Conservation (phyloP, 2,329 filamentous ascomycete genomes). For the Paracoccidioides lutzii region DNA sequence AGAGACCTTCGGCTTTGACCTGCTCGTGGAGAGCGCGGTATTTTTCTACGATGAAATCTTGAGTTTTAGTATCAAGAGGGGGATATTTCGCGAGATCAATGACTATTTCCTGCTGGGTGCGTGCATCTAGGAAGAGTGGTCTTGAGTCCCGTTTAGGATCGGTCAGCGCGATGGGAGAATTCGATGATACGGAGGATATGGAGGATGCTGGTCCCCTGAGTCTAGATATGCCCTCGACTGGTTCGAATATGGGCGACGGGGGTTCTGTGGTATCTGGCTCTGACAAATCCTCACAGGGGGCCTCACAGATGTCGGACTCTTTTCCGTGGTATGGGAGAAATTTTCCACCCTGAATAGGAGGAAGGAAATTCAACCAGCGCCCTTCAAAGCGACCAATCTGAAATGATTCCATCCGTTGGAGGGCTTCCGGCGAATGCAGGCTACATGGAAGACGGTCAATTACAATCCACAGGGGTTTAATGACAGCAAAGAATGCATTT, state of each 20-base stretch:
- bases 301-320: conserved; percentile 17
- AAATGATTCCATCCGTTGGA: conserved; percentile 63
- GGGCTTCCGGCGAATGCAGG: conserved; percentile 68
- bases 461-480: conserved; percentile 10
- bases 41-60: conserved; percentile 62
- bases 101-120: conserved; percentile 61
- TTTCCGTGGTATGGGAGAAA: conserved; percentile 48
- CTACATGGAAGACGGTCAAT: conserved; percentile 31
- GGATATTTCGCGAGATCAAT: conserved; percentile 74
- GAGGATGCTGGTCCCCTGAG: conserved; percentile 26
- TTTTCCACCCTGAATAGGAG: conserved; percentile 79
- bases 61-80: conserved; percentile 56
- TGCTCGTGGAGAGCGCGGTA: conserved; percentile 66
- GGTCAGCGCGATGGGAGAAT: conserved; percentile 12
- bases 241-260: conserved; percentile 47
- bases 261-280: conserved; percentile 44
- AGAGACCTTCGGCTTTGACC: conserved; percentile 63
- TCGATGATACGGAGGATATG: conserved; percentile 20
- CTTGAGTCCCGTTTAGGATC: conserved; percentile 23
- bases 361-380: conserved; percentile 73
- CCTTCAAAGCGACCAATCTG: conserved; percentile 73
- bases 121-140: conserved; percentile 54
- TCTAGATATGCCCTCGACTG: conserved; percentile 29
- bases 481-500: neutral
- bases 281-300: conserved; percentile 32